Evolutionary conservation across 2,329 filamentous ascomycete species (phyloP), one percentile per base, ranked within the genome.

Genomic region (Monosporascus sp.): DNA sequence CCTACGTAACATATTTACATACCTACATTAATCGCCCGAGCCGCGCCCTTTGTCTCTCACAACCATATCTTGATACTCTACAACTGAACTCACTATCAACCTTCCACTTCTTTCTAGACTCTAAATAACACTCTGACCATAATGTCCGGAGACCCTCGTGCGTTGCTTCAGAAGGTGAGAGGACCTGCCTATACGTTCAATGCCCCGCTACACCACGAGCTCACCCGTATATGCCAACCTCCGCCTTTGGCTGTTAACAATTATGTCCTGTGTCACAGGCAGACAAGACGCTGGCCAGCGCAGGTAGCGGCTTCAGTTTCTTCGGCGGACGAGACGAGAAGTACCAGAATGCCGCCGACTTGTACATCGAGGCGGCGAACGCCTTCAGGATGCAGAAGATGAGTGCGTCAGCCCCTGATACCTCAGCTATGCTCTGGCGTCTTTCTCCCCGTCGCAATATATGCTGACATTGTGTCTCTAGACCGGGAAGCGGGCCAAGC

Each of bases 261-360:
- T 56, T 47, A 49, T 54, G 60, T 51, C 61, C 53, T 39, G 27
- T 61, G 55, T 62, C 60, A 60, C 69, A 97, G 92, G 94, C 94
- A 75, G 90, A 97, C 67, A 96, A 94, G 77, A 80, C 85, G 50
- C 81, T 89, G 25, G 74, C 85, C 63, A 78, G 86, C 61, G 92
- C 93, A 41, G 78, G 83, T 20, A 78, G 88, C 27, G 92, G 92
- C 63, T 97, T 96, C 74, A 89, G 85, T 70, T 85, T 96, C 73
- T 97, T 99, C 64, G 89, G 91, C 44, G 89, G 89, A 46, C 82
- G 85, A 54, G 82, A 89, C 64, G 91, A 96, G 58, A 97, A 97
- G 72, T 92, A 89, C 67, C 89, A 95, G 74, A 84, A 86, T 73
- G 93, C 93, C 15, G 90, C 89, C 58, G 91, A 97, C 61, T 77